phyloP scores from a whole-genome alignment of 1,284 basidiomycete species.

The Marasmius sp. region DNA sequence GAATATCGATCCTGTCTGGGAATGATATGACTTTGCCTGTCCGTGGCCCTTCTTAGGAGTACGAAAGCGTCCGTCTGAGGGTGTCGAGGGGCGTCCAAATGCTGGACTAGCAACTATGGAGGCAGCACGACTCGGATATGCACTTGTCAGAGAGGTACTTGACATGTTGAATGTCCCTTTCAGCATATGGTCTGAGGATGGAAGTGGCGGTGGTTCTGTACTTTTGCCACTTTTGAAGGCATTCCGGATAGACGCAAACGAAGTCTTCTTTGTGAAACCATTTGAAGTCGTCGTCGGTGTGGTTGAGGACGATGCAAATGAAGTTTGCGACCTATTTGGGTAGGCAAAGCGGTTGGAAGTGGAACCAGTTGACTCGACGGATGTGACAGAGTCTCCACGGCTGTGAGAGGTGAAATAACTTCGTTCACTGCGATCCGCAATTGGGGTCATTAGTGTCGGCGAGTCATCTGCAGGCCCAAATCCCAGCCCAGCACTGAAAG shows the following conservation, averaged over 20 bases:
- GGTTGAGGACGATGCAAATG: conserved; percentile 67
- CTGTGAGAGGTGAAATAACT: conserved; percentile 67
- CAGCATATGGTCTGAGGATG: conserved; percentile 62
- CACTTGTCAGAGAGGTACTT: conserved; percentile 60
- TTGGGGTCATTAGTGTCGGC: conserved; percentile 56
- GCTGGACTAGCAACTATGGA: conserved; percentile 35
- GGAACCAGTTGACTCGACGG: conserved; percentile 66
- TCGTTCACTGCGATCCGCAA: conserved; percentile 50
- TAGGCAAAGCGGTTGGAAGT: conserved; percentile 40
- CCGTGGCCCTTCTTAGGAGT: conserved; percentile 55
- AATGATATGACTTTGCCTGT: conserved; percentile 67
- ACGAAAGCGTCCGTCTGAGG: conserved; percentile 37
- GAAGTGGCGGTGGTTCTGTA: conserved; percentile 64
- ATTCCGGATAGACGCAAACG: conserved; percentile 85
- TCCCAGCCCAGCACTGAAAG: conserved; percentile 38
- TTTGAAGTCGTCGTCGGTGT: conserved; percentile 47
- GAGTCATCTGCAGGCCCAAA: conserved; percentile 47
- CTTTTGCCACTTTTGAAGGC: conserved; percentile 77
- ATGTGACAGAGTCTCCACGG: conserved; percentile 73
- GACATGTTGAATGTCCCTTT: conserved; percentile 82
- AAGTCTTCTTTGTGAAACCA: conserved; percentile 77
- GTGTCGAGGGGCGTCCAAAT: conserved; percentile 61
- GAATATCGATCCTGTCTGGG: conserved; percentile 70
- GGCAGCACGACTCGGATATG: conserved; percentile 29
- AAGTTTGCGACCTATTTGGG: conserved; percentile 42